Conservation (phyloP, 1,139 yeast genomes). For the Pichia sp. region DNA sequence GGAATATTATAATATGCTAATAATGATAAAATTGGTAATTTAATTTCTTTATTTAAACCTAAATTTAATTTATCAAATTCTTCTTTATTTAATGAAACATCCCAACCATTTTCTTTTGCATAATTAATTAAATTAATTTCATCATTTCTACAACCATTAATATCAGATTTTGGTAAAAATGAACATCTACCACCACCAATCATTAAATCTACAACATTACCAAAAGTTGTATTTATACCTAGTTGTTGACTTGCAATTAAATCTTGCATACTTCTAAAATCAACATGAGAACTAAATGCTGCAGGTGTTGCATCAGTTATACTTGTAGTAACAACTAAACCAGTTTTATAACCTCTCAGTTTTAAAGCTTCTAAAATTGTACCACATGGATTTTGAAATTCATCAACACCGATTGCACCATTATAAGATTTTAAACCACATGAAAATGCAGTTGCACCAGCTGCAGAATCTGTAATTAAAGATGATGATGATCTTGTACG, state of each 20-base stretch:
- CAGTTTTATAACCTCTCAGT: constrained; percentile 68
- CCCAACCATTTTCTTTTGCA: constrained; percentile 58
- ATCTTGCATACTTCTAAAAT: constrained; percentile 68
- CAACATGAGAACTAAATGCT: constrained; percentile 72
- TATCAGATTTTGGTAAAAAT: constrained; percentile 43
- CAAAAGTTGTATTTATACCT: constrained; percentile 64
- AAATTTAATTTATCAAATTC: constrained; percentile 48
- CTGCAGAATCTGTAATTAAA: constrained; percentile 83
- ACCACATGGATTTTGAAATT: constrained; percentile 62
- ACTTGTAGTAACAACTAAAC: constrained; percentile 81
- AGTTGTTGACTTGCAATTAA: constrained; percentile 80
- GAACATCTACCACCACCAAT: constrained; percentile 89
- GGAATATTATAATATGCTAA: constrained; percentile 72
- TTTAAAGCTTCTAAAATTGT: constrained; percentile 81
- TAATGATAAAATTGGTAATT: constrained; percentile 66
- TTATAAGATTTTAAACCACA: constrained; percentile 76
- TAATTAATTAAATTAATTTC: constrained; percentile 55
- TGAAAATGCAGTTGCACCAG: constrained; percentile 89
- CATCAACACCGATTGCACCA: constrained; percentile 75
- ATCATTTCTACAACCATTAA: constrained; percentile 65
- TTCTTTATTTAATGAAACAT: constrained; percentile 51
- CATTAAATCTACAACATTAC: constrained; percentile 59
- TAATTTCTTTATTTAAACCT: constrained; percentile 46
- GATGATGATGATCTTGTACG: constrained; percentile 71
- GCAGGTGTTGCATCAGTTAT: constrained; percentile 90